Evolutionary conservation across 129 eudicot species (phyloP).

Genomic region (Artemisia argyi): DNA sequence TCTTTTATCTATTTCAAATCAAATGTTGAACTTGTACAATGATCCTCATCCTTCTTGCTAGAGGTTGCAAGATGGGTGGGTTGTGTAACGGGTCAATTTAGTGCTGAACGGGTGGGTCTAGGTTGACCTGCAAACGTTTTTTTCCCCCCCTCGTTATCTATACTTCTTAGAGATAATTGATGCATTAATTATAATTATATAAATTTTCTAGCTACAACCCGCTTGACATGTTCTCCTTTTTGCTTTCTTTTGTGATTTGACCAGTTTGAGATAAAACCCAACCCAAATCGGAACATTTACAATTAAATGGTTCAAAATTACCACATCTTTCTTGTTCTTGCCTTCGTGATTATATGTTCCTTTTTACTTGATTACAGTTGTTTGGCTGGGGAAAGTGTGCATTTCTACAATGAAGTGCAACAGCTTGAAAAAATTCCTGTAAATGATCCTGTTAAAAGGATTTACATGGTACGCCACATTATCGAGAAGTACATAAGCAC

Average conservation of each 20-base stretch:
- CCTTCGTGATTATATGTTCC: not conserved
- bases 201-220: too few relatives aligned
- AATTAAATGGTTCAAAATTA: too few relatives aligned
- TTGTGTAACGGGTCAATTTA: not conserved
- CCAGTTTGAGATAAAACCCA: too few relatives aligned
- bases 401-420: constrained; percentile 84
- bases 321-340: not conserved
- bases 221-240: not conserved
- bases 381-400: constrained; percentile 92
- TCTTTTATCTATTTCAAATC: constrained; percentile 6
- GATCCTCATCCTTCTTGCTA: not conserved
- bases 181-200: too few relatives aligned
- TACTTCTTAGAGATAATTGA: too few relatives aligned
- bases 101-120: not conserved
- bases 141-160: too few relatives aligned
- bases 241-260: not conserved
- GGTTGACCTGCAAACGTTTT: not conserved
- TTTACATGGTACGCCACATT: constrained; percentile 93
- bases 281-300: too few relatives aligned
- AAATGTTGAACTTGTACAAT: not conserved
- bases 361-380: constrained; percentile 48
- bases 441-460: constrained; percentile 68
- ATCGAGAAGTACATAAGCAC: constrained; percentile 69
- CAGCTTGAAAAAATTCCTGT: constrained; percentile 67
- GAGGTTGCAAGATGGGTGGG: constrained; percentile 5